Conservation (phyloP, 1,284 basidiomycete species). For the Boletus albobrunnescens region DNA sequence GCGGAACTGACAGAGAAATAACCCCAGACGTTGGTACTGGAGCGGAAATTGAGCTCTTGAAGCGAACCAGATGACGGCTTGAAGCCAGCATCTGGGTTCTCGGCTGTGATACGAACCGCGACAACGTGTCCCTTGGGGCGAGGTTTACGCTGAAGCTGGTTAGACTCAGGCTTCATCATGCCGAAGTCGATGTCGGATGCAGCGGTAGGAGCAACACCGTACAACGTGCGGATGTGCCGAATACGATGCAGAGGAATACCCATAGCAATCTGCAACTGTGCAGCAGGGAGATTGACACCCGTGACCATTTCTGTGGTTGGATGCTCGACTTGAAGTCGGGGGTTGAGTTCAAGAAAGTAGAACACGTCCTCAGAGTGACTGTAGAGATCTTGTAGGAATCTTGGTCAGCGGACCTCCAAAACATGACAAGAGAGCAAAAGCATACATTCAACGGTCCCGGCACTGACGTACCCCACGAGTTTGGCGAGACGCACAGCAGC, state of each 20-base stretch:
- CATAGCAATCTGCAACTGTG: slow-evolving; percentile 98
- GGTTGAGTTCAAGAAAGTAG: slow-evolving; percentile 98
- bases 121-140: slow-evolving; percentile 98
- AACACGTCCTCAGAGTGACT: slow-evolving; percentile 91
- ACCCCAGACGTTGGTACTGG: slow-evolving; percentile 98
- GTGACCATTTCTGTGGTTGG: slow-evolving; percentile 99
- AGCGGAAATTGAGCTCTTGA: slow-evolving; percentile 99
- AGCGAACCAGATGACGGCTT: slow-evolving; percentile 97
- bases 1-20: slow-evolving; percentile 97
- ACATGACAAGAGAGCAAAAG: slow-evolving; percentile 2
- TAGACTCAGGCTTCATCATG: slow-evolving; percentile 83
- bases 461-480: slow-evolving; percentile 98
- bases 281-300: slow-evolving; percentile 96
- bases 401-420: slow-evolving; percentile 3
- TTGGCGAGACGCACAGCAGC: slow-evolving; percentile 97
- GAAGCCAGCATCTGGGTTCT: slow-evolving; percentile 99
- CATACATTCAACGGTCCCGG: slow-evolving; percentile 96
- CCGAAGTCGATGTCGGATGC: slow-evolving; percentile 96
- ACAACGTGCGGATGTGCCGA: slow-evolving; percentile 93
- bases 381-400: slow-evolving; percentile 74
- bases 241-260: slow-evolving; percentile 96
- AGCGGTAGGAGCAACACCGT: slow-evolving; percentile 87
- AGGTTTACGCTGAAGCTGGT: slow-evolving; percentile 90
- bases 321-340: slow-evolving; percentile 98
- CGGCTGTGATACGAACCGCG: slow-evolving; percentile 98